Evolutionary conservation across 169 alveolate genomes (phyloP).

Genomic region (Plasmodium inui): DNA sequence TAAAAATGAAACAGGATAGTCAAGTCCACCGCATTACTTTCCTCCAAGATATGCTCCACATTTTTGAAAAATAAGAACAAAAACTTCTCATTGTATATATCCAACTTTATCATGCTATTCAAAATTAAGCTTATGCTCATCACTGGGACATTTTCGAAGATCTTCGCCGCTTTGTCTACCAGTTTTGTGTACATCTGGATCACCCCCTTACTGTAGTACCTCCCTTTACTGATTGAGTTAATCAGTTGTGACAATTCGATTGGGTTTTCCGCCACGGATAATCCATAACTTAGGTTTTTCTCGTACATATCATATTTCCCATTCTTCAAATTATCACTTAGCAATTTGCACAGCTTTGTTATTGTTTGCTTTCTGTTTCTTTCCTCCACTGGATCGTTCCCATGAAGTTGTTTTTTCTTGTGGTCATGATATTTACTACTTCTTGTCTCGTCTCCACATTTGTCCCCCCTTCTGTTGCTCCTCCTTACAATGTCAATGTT

Average conservation of each 20-base stretch:
- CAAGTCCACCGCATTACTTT: conserved; percentile 42
- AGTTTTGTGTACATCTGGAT: conserved; percentile 9
- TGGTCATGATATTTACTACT: not conserved
- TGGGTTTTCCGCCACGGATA: conserved; percentile 40
- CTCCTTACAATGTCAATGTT: conserved; percentile 37
- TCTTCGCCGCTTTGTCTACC: conserved; percentile 26
- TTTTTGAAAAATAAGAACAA: conserved; percentile 57
- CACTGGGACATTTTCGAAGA: conserved; percentile 41
- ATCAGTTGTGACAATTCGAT: conserved; percentile 54
- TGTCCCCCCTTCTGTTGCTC: not conserved
- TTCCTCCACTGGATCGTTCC: not conserved
- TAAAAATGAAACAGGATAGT: conserved; percentile 60
- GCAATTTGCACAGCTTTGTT: conserved; percentile 36
- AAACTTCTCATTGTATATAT: conserved; percentile 20
- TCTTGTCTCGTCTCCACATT: conserved; percentile 12
- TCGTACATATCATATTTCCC: conserved; percentile 33
- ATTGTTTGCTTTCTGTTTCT: conserved; percentile 4
- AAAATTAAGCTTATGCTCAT: conserved; percentile 70
- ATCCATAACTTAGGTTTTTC: conserved; percentile 20
- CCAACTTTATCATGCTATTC: conserved; percentile 61
- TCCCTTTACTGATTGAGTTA: conserved; percentile 39
- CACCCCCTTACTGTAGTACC: conserved; percentile 4
- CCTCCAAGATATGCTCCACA: conserved; percentile 9
- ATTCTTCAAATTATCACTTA: conserved; percentile 24
- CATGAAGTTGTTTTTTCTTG: not conserved